A percentile compares a stretch with the other conserved stretches of the same genome.
Evolutionary conservation across 2,329 filamentous ascomycete species (phyloP).

Genomic region (Nemania bipapillata): DNA sequence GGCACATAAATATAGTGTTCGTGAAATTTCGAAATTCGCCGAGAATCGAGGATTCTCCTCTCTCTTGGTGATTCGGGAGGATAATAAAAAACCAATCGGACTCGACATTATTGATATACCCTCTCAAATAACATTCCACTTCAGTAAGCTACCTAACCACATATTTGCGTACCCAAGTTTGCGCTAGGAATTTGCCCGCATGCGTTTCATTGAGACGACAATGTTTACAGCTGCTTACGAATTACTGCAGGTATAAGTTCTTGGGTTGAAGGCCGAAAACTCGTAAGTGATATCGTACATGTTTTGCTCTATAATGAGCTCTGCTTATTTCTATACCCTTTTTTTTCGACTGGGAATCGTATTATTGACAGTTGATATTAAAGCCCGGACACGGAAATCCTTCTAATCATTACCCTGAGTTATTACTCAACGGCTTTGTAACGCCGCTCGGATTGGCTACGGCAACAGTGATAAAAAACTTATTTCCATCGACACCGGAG

Average conservation of each 20-base stretch:
- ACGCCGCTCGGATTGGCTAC: constrained; percentile 90
- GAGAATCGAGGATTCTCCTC: constrained; percentile 83
- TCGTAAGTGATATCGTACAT: constrained; percentile 54
- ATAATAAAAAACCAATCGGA: constrained; percentile 84
- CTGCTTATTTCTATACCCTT: background rate
- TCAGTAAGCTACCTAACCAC: constrained; percentile 59
- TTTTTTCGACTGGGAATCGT: background rate
- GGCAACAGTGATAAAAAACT: constrained; percentile 81
- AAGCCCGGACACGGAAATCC: constrained; percentile 84
- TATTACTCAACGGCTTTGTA: constrained; percentile 93
- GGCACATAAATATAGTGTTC: constrained; percentile 86
- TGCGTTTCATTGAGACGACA: background rate
- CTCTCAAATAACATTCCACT: constrained; percentile 89
- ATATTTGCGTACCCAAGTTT: background rate
- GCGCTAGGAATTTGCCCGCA: background rate
- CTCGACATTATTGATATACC: constrained; percentile 87
- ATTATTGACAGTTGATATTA: constrained; percentile 9
- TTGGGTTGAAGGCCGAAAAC: constrained; percentile 86
- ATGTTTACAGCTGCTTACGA: constrained; percentile 12
- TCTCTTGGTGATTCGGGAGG: constrained; percentile 86
- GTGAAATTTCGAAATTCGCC: constrained; percentile 89
- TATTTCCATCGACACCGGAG: constrained; percentile 85
- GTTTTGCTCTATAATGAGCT: background rate
- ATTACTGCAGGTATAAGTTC: constrained; percentile 52
- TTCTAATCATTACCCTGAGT: constrained; percentile 85